Evolutionary conservation across 1,284 basidiomycete species (phyloP).

Genomic region (Tetrapyrgos nigripes): DNA sequence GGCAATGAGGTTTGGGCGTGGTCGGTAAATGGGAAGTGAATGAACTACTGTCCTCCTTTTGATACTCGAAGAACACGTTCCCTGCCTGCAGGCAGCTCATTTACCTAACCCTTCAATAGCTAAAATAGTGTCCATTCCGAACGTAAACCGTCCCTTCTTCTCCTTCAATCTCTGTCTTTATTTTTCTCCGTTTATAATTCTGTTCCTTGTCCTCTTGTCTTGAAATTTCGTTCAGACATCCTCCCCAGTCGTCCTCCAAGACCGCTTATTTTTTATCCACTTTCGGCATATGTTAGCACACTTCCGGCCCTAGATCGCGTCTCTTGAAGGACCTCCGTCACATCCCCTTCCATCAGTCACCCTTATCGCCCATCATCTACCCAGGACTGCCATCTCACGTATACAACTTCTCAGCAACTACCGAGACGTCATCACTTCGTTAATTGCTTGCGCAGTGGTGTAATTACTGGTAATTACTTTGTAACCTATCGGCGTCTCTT

Average conservation of each 20-base stretch:
- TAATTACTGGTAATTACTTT: not conserved
- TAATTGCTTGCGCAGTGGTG: not conserved
- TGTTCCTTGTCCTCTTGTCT: not conserved
- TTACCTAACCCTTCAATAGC: slow-evolving; percentile 10
- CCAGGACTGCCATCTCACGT: slow-evolving; percentile 15
- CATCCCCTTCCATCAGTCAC: slow-evolving; percentile 29
- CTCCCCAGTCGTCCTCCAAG: not conserved
- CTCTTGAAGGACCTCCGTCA: slow-evolving; percentile 17
- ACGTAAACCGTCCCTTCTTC: slow-evolving; percentile 9
- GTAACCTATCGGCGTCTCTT: too few relatives aligned
- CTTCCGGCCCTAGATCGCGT: slow-evolving; percentile 9
- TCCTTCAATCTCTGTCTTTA: not conserved
- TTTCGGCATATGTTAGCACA: not conserved
- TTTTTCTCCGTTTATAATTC: slow-evolving; percentile 1
- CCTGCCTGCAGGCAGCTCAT: slow-evolving; percentile 69
- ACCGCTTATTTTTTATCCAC: not conserved
- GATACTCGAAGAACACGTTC: slow-evolving; percentile 64
- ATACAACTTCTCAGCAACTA: not conserved
- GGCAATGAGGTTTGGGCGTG: slow-evolving; percentile 55
- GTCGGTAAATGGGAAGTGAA: slow-evolving; percentile 43
- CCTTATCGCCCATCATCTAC: slow-evolving; percentile 25
- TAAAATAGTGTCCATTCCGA: slow-evolving; percentile 8
- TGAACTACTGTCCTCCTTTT: slow-evolving; percentile 52
- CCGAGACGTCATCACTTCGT: not conserved
- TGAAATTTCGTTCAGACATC: slow-evolving; percentile 3